Base-by-base conservation (phyloP, 371 early-diverging fungal genomes). In the Umbelopsis sp. region DNA sequence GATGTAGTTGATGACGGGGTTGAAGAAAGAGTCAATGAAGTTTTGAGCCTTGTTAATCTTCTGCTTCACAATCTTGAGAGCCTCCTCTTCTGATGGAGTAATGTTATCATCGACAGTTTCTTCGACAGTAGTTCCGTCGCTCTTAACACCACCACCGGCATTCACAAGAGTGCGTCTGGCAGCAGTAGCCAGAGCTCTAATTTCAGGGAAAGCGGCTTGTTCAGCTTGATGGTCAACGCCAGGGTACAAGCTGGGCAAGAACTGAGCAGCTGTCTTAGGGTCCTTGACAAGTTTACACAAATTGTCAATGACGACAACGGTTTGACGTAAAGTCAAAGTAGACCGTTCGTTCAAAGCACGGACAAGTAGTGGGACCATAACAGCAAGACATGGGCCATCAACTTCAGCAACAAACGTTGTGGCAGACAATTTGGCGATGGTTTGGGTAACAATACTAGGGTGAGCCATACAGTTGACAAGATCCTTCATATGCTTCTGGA, bases 341-440 rank as follows among this genome's bases (percentile, higher is more conserved):
- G 86, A 83, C 20, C 87, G 86, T 71, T 86, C 87, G 66, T 85
- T 84, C 63, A 89, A 65, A n/a, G 86, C 89, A 78, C 89, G 86
- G 62, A 83, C 82, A 63, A 89, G 72, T 14, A 89, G 81, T 16
- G 89, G 89, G 5, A 91, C 91, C 88, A 92, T 88, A 70, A 93
- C 88, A 71, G 94, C 92, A 44, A 93, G 83, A 20, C 92, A 88
- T 25, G 93, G 92, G 44, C 89, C 91, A 66, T 87, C 88, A 71
- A 93, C 93, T 72, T 89, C 89, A 51, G 90, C 89, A 20, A 93
- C 93, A 76, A 93, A 93, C 24, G 94, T 93, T 20, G 92, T 92
- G 46, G 87, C 86, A 1, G 91, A 88, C 24, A 93, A 79, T 70
- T 91, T 91, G 67, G 91, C 88, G 68, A 93, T 87, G 50, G 87